Evolutionary conservation across 192 early-diverging fungal genomes (phyloP).

Genomic region (Podila epicladia): DNA sequence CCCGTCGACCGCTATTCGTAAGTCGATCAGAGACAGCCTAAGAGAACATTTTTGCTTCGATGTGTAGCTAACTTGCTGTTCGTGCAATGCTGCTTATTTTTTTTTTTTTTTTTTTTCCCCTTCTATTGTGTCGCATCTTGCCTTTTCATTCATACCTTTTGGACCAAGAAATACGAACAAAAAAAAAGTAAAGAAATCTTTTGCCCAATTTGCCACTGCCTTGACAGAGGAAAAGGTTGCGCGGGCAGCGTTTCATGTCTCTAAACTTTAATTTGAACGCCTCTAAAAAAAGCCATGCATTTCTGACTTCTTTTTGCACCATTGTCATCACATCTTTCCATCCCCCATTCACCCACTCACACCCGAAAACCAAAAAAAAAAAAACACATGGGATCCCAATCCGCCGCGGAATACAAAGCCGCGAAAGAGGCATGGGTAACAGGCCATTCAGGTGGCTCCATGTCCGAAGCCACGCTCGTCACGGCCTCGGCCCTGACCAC

Average conservation of each 20-base stretch:
- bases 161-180: too few species aligned
- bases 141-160: too few species aligned
- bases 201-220: too few species aligned
- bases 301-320: too few species aligned
- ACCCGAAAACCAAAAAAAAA: not conserved
- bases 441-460: conserved; percentile 60
- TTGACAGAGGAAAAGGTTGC: too few species aligned
- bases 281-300: too few species aligned
- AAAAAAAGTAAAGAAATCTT: too few species aligned
- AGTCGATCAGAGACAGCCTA: not conserved
- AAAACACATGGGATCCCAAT: conserved; percentile 3
- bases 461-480: conserved; percentile 56
- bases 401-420: conserved; percentile 54
- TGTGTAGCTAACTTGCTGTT: not conserved
- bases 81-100: not conserved
- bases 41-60: too few species aligned
- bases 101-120: too few species aligned
- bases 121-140: too few species aligned
- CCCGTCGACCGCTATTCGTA: conserved; percentile 47
- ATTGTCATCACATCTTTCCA: not conserved
- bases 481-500: conserved; percentile 55
- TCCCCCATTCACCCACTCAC: not conserved
- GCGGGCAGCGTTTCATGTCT: too few species aligned
- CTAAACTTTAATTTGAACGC: too few species aligned
- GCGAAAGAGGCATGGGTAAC: conserved; percentile 68